Conservation (phyloP, 2,329 filamentous ascomycete genomes). For the Fusarium sp. region DNA sequence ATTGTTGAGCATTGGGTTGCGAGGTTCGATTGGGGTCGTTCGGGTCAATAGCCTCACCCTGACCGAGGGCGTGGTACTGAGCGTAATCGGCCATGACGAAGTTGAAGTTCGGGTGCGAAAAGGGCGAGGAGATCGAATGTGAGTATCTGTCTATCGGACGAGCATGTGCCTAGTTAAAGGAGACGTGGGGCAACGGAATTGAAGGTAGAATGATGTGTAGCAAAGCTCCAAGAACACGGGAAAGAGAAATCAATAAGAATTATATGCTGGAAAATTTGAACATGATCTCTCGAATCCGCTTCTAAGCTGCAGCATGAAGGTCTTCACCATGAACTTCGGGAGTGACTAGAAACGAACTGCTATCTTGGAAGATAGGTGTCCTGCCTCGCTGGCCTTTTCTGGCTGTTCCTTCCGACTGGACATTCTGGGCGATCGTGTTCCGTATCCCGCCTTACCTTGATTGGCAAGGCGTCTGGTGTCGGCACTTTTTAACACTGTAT, state of each 20-base stretch:
- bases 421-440: constrained; percentile 43
- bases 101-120: constrained; percentile 23
- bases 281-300: constrained; percentile 42
- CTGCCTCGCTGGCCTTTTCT: constrained; percentile 50
- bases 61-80: constrained; percentile 67
- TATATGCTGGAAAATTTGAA: constrained; percentile 36
- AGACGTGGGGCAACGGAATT: constrained; percentile 44
- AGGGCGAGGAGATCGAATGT: constrained; percentile 36
- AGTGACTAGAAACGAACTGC: constrained; percentile 30
- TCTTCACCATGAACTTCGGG: constrained; percentile 23
- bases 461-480: constrained; percentile 40
- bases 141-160: constrained; percentile 43
- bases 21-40: constrained; percentile 64
- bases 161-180: constrained; percentile 44
- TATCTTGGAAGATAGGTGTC: constrained; percentile 37
- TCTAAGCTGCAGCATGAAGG: constrained; percentile 19
- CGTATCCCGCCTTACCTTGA: constrained; percentile 42
- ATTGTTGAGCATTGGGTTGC: constrained; percentile 66
- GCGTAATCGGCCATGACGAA: constrained; percentile 65
- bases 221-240: constrained; percentile 26
- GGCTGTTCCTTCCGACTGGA: constrained; percentile 36
- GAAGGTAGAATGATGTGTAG: constrained; percentile 19
- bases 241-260: constrained; percentile 38
- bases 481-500: constrained; percentile 25
- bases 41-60: constrained; percentile 66